phyloP scores from a whole-genome alignment of 2,329 filamentous ascomycete species.

The Colletotrichum sp. region DNA sequence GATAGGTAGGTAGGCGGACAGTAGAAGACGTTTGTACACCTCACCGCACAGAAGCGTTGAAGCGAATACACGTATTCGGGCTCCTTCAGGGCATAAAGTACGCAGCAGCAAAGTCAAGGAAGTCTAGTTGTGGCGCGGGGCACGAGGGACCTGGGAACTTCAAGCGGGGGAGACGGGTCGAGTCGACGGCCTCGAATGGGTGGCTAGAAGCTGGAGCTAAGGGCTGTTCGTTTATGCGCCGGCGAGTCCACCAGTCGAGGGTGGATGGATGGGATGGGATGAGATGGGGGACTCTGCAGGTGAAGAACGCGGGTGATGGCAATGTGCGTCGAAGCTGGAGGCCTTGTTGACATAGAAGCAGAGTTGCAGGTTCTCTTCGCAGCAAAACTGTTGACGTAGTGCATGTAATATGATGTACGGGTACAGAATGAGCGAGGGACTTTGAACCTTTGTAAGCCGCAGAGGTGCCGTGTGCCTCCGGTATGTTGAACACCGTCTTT shows the following conservation, averaged over 20 bases:
- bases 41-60: slow-evolving; percentile 1
- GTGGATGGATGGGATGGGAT: neutral
- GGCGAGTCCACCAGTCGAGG: slow-evolving; percentile 1
- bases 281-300: neutral
- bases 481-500: neutral
- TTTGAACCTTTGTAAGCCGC: neutral
- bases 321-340: neutral
- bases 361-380: neutral
- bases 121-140: slow-evolving; percentile 9
- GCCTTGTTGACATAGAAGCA: neutral
- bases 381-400: neutral
- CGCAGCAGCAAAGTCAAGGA: neutral
- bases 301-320: neutral
- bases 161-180: neutral
- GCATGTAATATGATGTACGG: neutral
- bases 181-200: slow-evolving; percentile 2
- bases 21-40: neutral
- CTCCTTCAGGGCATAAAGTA: neutral
- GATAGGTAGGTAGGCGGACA: neutral
- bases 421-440: neutral
- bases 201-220: slow-evolving; percentile 13
- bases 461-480: neutral
- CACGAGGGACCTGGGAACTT: neutral
- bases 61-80: slow-evolving; percentile 15
- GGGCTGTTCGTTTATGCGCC: slow-evolving; percentile 13